Percentiles rank a stretch among this genome's conserved stretches.
Evolutionary conservation across 345 rosid genomes (phyloP).

Genomic region (Gossypium thurberi): DNA sequence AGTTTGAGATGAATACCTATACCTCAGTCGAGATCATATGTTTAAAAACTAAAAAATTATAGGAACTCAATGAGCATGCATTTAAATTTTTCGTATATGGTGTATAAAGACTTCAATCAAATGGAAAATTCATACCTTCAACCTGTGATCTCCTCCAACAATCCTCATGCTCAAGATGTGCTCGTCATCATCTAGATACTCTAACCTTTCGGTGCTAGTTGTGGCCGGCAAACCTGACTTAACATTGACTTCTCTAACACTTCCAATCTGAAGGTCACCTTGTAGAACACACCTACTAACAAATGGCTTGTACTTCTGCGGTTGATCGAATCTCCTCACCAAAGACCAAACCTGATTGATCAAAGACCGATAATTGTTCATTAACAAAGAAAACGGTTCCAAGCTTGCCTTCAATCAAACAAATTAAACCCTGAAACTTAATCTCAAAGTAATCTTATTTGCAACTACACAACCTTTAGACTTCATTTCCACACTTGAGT

Average conservation of each 20-base stretch:
- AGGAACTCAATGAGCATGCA: not conserved
- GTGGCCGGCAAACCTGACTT: slow-evolving; percentile 82
- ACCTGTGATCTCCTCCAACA: slow-evolving; percentile 82
- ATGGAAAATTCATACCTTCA: slow-evolving; percentile 36
- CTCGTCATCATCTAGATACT: slow-evolving; percentile 64
- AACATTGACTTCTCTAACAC: slow-evolving; percentile 72
- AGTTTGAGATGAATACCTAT: not conserved
- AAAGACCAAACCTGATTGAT: slow-evolving; percentile 62
- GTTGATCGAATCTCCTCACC: slow-evolving; percentile 79
- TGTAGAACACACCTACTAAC: slow-evolving; percentile 62
- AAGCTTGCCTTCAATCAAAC: not conserved
- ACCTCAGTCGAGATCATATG: not conserved
- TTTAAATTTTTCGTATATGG: not conserved
- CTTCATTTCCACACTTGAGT: not conserved
- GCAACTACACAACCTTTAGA: not conserved
- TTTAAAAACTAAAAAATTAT: not conserved
- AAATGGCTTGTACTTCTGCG: slow-evolving; percentile 77
- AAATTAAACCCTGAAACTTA: not conserved
- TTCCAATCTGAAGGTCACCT: slow-evolving; percentile 70
- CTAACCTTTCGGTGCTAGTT: slow-evolving; percentile 68
- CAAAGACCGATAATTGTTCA: not conserved
- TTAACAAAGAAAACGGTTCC: not conserved
- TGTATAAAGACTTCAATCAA: not conserved
- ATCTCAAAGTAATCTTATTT: not conserved
- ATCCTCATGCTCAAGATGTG: slow-evolving; percentile 66